Conservation (phyloP, 2,329 filamentous ascomycete species). For the Phyllosticta citribraziliensis region DNA sequence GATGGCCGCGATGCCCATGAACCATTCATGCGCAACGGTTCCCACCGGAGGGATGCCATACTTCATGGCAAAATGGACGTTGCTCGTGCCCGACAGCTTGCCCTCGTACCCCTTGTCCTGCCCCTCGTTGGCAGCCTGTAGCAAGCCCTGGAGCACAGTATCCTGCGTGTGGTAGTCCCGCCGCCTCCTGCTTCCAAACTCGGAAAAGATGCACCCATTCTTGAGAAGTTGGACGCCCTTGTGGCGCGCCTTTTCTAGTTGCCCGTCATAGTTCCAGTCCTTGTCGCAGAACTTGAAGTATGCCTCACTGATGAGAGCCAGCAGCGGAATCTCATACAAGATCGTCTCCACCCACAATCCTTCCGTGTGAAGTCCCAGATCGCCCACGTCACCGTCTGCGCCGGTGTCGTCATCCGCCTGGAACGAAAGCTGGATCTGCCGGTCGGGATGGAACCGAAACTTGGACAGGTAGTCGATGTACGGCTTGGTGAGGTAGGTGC, state of each 20-base stretch:
- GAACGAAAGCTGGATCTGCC: slow-evolving; percentile 70
- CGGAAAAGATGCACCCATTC: slow-evolving; percentile 79
- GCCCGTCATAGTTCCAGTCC: slow-evolving; percentile 82
- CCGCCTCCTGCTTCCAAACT: slow-evolving; percentile 83
- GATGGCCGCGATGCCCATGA: slow-evolving; percentile 95
- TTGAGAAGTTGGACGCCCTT: slow-evolving; percentile 74
- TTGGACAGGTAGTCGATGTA: slow-evolving; percentile 76
- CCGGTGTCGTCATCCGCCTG: slow-evolving; percentile 43
- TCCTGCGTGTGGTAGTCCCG: slow-evolving; percentile 94
- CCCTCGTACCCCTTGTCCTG: slow-evolving; percentile 56
- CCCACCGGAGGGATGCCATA: slow-evolving; percentile 77
- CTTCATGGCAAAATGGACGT: slow-evolving; percentile 94
- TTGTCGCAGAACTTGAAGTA: slow-evolving; percentile 96
- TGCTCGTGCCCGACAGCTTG: slow-evolving; percentile 79
- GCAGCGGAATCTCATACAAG: slow-evolving; percentile 89
- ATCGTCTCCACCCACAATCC: slow-evolving; percentile 93
- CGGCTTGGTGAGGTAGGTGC: slow-evolving; percentile 65
- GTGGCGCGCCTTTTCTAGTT: slow-evolving; percentile 72
- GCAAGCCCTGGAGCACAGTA: slow-evolving; percentile 78
- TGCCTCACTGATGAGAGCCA: slow-evolving; percentile 86
- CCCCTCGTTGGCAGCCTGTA: slow-evolving; percentile 64
- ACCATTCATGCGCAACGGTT: slow-evolving; percentile 95
- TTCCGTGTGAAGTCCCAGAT: slow-evolving; percentile 65
- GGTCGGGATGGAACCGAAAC: slow-evolving; percentile 70
- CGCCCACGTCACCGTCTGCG: slow-evolving; percentile 54